Evolutionary conservation across 2,329 filamentous ascomycete species (phyloP).

Genomic region (Rutstroemia sp.): DNA sequence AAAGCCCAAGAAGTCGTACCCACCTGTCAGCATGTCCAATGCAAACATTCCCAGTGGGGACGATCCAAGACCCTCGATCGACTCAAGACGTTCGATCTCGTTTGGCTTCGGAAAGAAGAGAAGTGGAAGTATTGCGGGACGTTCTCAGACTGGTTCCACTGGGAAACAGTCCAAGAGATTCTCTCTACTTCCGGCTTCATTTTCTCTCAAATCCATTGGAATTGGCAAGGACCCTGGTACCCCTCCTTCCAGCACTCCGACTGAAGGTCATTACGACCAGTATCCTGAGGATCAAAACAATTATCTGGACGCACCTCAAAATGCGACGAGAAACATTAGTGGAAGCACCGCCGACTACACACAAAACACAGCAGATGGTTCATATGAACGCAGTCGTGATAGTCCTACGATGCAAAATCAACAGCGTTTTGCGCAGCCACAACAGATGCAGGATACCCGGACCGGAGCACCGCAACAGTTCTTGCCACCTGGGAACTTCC

Average conservation of each 20-base stretch:
- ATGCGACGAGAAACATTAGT: slow-evolving; percentile 19
- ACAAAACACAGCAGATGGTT: slow-evolving; percentile 19
- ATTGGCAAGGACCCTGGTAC: slow-evolving; percentile 42
- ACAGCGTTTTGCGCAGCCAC: slow-evolving; percentile 35
- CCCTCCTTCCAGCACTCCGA: slow-evolving; percentile 16
- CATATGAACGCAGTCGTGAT: slow-evolving; percentile 24
- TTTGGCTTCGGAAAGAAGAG: slow-evolving; percentile 62
- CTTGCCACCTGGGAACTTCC: slow-evolving; percentile 25
- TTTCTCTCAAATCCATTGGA: slow-evolving; percentile 58
- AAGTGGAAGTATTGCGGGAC: slow-evolving; percentile 55
- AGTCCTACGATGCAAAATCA: slow-evolving; percentile 32
- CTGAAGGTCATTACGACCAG: slow-evolving; percentile 19
- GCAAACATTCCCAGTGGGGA: slow-evolving; percentile 36
- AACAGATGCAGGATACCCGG: slow-evolving; percentile 24
- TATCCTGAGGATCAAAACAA: slow-evolving; percentile 20
- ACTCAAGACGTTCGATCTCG: slow-evolving; percentile 67
- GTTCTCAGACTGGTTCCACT: slow-evolving; percentile 40
- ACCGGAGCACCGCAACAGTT: slow-evolving; percentile 20
- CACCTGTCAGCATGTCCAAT: slow-evolving; percentile 84
- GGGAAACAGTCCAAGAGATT: slow-evolving; percentile 57
- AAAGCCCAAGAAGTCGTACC: slow-evolving; percentile 62
- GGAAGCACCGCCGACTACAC: slow-evolving; percentile 15
- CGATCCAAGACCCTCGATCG: slow-evolving; percentile 53
- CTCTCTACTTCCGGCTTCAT: slow-evolving; percentile 58
- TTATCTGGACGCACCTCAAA: slow-evolving; percentile 20